Percentiles rank a stretch among this genome's conserved stretches.
Conservation (phyloP, 331 rosid genomes). For the Pyracantha coccinea region DNA sequence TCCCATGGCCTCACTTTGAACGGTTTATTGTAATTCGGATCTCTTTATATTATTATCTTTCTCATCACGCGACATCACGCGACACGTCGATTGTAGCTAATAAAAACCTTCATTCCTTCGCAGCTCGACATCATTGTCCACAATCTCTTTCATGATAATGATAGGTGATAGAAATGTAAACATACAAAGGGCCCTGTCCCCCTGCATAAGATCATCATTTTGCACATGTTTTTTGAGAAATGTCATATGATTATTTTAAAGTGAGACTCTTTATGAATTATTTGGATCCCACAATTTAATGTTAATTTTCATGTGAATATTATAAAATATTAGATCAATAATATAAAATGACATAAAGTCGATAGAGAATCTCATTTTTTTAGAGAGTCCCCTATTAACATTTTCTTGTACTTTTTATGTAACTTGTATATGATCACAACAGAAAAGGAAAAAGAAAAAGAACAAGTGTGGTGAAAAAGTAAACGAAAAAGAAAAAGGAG, state of each 20-base stretch:
- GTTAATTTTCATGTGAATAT: too few relatives aligned
- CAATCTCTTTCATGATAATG: slow-evolving; percentile 52
- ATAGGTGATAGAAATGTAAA: slow-evolving; percentile 30
- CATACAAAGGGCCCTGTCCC: slow-evolving; percentile 17
- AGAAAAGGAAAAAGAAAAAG: not conserved
- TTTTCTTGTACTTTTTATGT: too few relatives aligned
- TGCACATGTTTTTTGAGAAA: not conserved
- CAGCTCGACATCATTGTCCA: slow-evolving; percentile 18
- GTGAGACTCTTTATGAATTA: too few relatives aligned
- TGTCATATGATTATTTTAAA: too few relatives aligned
- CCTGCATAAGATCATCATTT: slow-evolving; percentile 15
- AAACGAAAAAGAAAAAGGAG: not conserved
- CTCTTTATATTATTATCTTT: too few relatives aligned
- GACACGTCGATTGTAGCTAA: too few relatives aligned
- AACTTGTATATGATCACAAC: not conserved
- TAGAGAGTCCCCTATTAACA: fast-evolving
- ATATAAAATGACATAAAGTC: fast-evolving
- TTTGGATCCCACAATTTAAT: fast-evolving
- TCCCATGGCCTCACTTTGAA: too few relatives aligned
- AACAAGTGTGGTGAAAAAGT: not conserved
- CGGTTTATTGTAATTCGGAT: too few relatives aligned
- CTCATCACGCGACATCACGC: too few relatives aligned
- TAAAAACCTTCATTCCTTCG: not conserved
- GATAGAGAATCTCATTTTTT: too few relatives aligned
- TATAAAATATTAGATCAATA: too few relatives aligned